Conservation (phyloP, 2,329 filamentous ascomycete species). For the Talaromyces marneffei region DNA sequence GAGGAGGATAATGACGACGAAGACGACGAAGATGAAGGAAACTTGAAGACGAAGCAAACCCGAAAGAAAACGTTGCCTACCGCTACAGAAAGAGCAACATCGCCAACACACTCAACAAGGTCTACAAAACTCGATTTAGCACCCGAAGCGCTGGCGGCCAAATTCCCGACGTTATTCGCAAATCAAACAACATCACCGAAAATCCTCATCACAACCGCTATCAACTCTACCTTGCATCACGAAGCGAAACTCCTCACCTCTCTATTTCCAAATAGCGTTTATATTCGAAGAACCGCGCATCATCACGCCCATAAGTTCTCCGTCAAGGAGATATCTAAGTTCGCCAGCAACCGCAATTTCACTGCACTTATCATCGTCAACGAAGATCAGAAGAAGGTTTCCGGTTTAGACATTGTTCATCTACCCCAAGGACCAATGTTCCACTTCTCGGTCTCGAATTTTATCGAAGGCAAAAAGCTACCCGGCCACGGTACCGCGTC, state of each 20-base stretch:
- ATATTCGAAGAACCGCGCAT: constrained; percentile 80
- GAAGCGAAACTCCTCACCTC: constrained; percentile 72
- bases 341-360: constrained; percentile 74
- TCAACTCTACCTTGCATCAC: constrained; percentile 82
- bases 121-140: constrained; percentile 56
- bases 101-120: constrained; percentile 50
- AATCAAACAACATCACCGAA: constrained; percentile 58
- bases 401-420: constrained; percentile 76
- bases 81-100: constrained; percentile 48
- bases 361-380: constrained; percentile 79
- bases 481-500: constrained; percentile 88
- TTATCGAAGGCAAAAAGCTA: constrained; percentile 79
- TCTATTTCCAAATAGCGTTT: constrained; percentile 73
- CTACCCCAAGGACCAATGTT: constrained; percentile 83
- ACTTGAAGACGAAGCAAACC: constrained; percentile 15
- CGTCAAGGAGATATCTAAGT: constrained; percentile 80
- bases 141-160: constrained; percentile 55
- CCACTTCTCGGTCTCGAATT: constrained; percentile 86
- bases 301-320: constrained; percentile 86
- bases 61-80: constrained; percentile 32
- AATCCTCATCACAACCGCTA: constrained; percentile 82
- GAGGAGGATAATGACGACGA: constrained; percentile 39
- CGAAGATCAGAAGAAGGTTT: constrained; percentile 81
- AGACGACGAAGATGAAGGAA: constrained; percentile 35
- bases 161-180: constrained; percentile 55